These are phyloP conservation scores for Circinella umbellata DNA, from an alignment of 371 early-diverging fungal species.

Conservation along the genomic window DNA sequence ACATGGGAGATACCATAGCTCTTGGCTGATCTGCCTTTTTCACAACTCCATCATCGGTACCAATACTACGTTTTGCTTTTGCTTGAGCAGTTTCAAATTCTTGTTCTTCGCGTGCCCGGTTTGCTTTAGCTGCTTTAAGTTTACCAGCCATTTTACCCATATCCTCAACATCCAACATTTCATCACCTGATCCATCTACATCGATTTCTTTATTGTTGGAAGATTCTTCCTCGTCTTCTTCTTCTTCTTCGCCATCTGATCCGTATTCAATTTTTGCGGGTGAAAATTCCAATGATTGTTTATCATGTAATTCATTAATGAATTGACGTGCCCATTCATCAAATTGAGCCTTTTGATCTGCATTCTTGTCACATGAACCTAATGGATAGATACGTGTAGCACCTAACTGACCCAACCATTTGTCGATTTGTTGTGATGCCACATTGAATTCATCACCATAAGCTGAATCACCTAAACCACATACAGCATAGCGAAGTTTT, in stretches of 20 bases:
- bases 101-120: constrained; percentile 63
- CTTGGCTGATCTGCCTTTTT: constrained; percentile 51
- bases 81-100: constrained; percentile 53
- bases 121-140: constrained; percentile 59
- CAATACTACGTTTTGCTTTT: constrained; percentile 53
- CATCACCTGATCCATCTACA: constrained; percentile 52
- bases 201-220: constrained; percentile 23
- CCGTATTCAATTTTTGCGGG: constrained; percentile 58
- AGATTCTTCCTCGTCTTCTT: constrained; percentile 39
- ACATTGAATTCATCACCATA: constrained; percentile 72
- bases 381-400: constrained; percentile 70
- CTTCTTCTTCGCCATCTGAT: constrained; percentile 60
- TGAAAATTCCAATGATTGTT: constrained; percentile 41
- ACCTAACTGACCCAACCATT: constrained; percentile 70
- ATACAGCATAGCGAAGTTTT: constrained; percentile 71
- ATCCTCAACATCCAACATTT: constrained; percentile 80
- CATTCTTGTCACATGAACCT: constrained; percentile 73
- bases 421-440: constrained; percentile 66
- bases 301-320: constrained; percentile 51
- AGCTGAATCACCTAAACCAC: constrained; percentile 78
- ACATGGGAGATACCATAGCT: constrained; percentile 80
- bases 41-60: constrained; percentile 16
- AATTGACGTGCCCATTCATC: constrained; percentile 60
- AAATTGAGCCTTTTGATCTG: constrained; percentile 62
- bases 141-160: constrained; percentile 71